Evolutionary conservation across 331 rosid genomes (phyloP), one percentile per base, ranked within the genome.

Genomic region (Malus hybrid): DNA sequence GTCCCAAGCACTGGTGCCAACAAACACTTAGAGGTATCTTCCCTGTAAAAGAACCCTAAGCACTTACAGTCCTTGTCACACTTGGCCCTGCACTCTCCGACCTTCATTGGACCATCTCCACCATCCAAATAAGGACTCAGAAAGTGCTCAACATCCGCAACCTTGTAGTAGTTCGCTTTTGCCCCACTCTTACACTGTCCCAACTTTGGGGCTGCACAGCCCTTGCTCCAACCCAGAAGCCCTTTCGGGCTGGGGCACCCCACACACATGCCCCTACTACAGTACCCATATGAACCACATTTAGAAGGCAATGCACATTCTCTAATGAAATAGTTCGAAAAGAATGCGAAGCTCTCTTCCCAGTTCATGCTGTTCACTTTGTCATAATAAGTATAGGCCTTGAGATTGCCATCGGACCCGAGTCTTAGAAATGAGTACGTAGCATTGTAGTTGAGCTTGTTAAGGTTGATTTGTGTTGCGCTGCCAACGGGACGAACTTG

Each of bases 11-110:
- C 32, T 3, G 81, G 76, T 7, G 81, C 81, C 36, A 71, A 33
- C 50, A 78, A 36, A 39, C 81, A 78, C 77, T 63, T 78, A 16
- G 66, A 52, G 29, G 22, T 26, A 39, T 58, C 28, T 64, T 71
- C 66, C 67, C 7, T 78, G 72, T 62, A 62, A 62, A 78, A 62
- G 28, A 72, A 80, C 0, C 77, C 82, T 71, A 76, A 64, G 69
- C 87, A 83, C 28, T 76, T 83, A 1, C 87, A 83, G 58, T 83
- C 84, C 63, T 42, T 66, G 20, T 83, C 81, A 18, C 86, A 83
- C 55, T 71, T 79, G 2, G 52, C 78, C 44, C 75, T 79, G 57
- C 86, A 83, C 55, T 58, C 69, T 63, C 52, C 83, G 12, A 79
- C 63, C 65, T 71, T 75, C 22, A 83, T 55, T 11, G 64, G 82